phyloP scores from a whole-genome alignment of 768 basidiomycete species.

The Paxillus rubicundulus region DNA sequence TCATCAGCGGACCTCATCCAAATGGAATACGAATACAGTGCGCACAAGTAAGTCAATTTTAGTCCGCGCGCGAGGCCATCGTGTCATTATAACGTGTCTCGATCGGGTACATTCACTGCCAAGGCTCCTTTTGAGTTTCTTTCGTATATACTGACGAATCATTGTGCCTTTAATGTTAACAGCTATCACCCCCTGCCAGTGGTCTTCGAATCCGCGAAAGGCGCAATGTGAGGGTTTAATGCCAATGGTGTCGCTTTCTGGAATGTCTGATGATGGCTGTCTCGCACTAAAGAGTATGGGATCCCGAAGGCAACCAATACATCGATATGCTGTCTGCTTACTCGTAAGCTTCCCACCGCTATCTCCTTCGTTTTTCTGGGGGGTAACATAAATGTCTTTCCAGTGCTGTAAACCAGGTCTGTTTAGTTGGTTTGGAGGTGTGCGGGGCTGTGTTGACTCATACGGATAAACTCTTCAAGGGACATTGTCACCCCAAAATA shows the following conservation, averaged over 20 bases:
- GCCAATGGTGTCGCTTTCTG: constrained; percentile 19
- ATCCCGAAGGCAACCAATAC: constrained; percentile 92
- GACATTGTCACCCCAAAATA: constrained; percentile 91
- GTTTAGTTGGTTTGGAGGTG: constrained; percentile 24
- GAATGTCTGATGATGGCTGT: background rate
- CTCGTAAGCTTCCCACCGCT: constrained; percentile 57
- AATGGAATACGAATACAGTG: constrained; percentile 78
- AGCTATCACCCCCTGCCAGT: constrained; percentile 96
- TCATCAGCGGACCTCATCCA: constrained; percentile 71
- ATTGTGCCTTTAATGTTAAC: constrained; percentile 43
- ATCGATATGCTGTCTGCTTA: constrained; percentile 99
- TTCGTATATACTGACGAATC: constrained; percentile 31
- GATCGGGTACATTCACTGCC: background rate
- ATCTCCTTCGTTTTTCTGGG: background rate
- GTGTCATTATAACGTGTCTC: constrained; percentile 11
- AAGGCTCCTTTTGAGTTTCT: constrained; percentile 17
- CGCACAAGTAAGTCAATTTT: constrained; percentile 75
- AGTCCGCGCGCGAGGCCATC: background rate
- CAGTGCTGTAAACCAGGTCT: constrained; percentile 85
- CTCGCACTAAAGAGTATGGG: constrained; percentile 65
- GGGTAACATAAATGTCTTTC: constrained; percentile 2
- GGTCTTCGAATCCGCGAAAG: constrained; percentile 87
- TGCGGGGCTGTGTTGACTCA: constrained; percentile 13
- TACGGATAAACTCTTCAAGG: constrained; percentile 39
- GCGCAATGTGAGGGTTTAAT: constrained; percentile 75